These are phyloP conservation scores for Phytopythium mirpurense DNA, from an alignment of 352 stramenopile genomes.

Conservation along the genomic window DNA sequence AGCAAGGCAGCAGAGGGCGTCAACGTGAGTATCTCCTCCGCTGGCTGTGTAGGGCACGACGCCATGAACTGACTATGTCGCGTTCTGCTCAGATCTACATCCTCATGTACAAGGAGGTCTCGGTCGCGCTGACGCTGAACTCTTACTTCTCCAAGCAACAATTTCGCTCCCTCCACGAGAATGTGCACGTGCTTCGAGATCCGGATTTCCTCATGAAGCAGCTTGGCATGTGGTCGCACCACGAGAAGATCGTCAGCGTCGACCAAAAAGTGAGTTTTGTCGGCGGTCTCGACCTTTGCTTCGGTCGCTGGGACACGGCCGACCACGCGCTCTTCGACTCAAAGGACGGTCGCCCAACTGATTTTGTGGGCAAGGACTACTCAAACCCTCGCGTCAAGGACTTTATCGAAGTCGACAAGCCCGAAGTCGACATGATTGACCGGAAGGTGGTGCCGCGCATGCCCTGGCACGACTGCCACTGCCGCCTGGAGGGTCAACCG, in stretches of 20 bases:
- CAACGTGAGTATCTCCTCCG: too few species aligned
- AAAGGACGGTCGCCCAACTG: slow-evolving; percentile 24
- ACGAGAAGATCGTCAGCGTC: slow-evolving; percentile 91
- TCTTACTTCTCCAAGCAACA: slow-evolving; percentile 76
- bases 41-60: too few species aligned
- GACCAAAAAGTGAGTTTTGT: slow-evolving; percentile 88
- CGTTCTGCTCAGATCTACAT: slow-evolving; percentile 65
- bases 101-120: slow-evolving; percentile 90
- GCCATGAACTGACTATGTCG: too few species aligned
- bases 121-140: slow-evolving; percentile 79
- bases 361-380: slow-evolving; percentile 82
- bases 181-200: slow-evolving; percentile 86
- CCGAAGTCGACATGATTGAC: slow-evolving; percentile 76
- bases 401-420: slow-evolving; percentile 55
- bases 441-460: slow-evolving; percentile 64
- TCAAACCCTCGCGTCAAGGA: slow-evolving; percentile 84
- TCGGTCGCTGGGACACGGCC: slow-evolving; percentile 82
- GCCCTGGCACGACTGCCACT: slow-evolving; percentile 86
- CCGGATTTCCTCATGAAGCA: slow-evolving; percentile 88
- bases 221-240: slow-evolving; percentile 86
- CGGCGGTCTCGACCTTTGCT: slow-evolving; percentile 87
- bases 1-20: slow-evolving; percentile 80
- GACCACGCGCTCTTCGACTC: slow-evolving; percentile 70
- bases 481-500: slow-evolving; percentile 69
- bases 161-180: slow-evolving; percentile 60